Evolutionary conservation across 805 yeast genomes (phyloP).

Genomic region (Ogataea pini): DNA sequence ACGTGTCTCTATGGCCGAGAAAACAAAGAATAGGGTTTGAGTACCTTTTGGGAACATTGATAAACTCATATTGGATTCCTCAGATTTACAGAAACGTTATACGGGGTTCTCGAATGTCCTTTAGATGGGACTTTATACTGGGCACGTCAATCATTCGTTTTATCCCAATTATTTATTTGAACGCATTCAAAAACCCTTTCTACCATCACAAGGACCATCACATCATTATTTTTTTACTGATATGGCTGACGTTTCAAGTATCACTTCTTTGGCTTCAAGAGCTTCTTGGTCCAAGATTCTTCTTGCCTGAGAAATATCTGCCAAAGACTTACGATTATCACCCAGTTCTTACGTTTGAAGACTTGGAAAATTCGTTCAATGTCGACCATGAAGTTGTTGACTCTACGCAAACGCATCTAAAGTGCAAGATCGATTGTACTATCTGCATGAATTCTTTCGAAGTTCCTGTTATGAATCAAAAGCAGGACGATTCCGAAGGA

Average conservation of each 20-base stretch:
- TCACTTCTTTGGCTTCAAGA: constrained; percentile 61
- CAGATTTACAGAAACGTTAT: constrained; percentile 78
- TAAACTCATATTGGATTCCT: constrained; percentile 85
- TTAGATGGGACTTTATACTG: constrained; percentile 73
- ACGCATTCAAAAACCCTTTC: constrained; percentile 54
- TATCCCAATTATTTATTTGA: constrained; percentile 63
- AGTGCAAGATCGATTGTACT: constrained; percentile 72
- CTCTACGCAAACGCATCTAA: constrained; percentile 33
- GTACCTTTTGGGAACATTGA: constrained; percentile 46
- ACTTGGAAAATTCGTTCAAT: constrained; percentile 63
- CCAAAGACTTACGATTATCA: constrained; percentile 89
- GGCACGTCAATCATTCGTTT: constrained; percentile 66
- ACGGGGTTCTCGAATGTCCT: constrained; percentile 65
- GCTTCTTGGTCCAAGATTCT: constrained; percentile 75
- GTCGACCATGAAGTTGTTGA: constrained; percentile 47
- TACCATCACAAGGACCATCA: constrained; percentile 63
- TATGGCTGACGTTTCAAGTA: constrained; percentile 66
- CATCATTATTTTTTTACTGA: constrained; percentile 46
- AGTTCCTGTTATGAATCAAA: constrained; percentile 44
- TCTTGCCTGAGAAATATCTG: constrained; percentile 69
- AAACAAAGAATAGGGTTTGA: constrained; percentile 58
- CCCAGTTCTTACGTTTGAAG: constrained; percentile 57
- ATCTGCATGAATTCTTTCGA: constrained; percentile 86
- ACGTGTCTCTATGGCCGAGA: constrained; percentile 64
- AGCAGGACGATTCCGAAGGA: constrained; percentile 12